Conservation (phyloP, 2,329 filamentous ascomycete species). For the Fusarium cyanostomum region DNA sequence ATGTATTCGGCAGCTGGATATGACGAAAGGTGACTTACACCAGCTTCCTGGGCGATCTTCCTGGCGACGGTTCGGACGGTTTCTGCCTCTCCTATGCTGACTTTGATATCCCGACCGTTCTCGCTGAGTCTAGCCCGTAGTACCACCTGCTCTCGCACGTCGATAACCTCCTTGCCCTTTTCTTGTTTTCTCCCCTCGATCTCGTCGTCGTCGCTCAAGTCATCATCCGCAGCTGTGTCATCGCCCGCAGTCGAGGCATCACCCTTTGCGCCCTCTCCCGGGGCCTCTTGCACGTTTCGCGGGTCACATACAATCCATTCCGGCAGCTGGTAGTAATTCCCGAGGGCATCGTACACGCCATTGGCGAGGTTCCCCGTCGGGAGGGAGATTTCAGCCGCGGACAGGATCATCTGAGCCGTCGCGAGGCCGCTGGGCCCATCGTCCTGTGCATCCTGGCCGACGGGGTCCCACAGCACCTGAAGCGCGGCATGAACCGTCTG, state of each 20-base stretch:
- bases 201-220: conserved; percentile 51
- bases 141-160: conserved; percentile 63
- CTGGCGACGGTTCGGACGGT: conserved; percentile 70
- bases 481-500: conserved; percentile 74
- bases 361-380: conserved; percentile 77
- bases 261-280: conserved; percentile 37
- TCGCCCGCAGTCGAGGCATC: conserved; percentile 53
- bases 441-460: conserved; percentile 49
- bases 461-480: conserved; percentile 71
- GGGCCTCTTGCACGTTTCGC: conserved; percentile 58
- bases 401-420: conserved; percentile 82
- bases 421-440: conserved; percentile 57
- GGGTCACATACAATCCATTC: conserved; percentile 76
- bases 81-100: conserved; percentile 68
- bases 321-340: conserved; percentile 75
- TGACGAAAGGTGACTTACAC: conserved; percentile 59
- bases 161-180: conserved; percentile 67
- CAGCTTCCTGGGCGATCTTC: conserved; percentile 70
- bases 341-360: conserved; percentile 76
- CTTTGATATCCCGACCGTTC: conserved; percentile 68
- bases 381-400: conserved; percentile 79
- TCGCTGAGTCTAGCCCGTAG: conserved; percentile 74
- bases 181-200: conserved; percentile 58
- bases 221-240: conserved; percentile 50
- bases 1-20: background rate